Percentiles rank a stretch among this genome's conserved stretches.
Conservation (phyloP, 345 rosid species). For the Ceriops tagal region DNA sequence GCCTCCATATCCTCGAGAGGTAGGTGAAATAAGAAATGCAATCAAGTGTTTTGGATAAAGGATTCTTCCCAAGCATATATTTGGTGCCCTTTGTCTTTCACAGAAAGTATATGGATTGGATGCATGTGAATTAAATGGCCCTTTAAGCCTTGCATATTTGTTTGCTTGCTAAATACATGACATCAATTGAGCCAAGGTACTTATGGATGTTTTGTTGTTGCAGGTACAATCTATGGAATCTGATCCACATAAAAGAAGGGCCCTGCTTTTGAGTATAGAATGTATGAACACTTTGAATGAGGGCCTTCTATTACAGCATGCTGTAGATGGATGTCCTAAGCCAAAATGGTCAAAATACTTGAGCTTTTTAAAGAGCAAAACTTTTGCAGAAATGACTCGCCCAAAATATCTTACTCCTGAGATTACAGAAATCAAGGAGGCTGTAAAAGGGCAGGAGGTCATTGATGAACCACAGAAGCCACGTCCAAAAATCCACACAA, state of each 20-base stretch:
- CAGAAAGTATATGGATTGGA: not conserved
- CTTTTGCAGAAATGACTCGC: conserved; percentile 71
- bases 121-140: not conserved
- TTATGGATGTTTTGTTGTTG: conserved; percentile 5
- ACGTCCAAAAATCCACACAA: conserved; percentile 78
- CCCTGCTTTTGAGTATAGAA: conserved; percentile 63
- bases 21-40: conserved; percentile 29
- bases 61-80: conserved; percentile 9
- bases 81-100: not conserved
- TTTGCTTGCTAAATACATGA: not conserved
- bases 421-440: conserved; percentile 33
- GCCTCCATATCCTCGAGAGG: conserved; percentile 98
- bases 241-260: conserved; percentile 51
- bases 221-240: conserved; percentile 75
- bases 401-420: conserved; percentile 55
- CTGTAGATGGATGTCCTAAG: conserved; percentile 72
- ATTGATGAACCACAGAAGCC: conserved; percentile 43
- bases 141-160: not conserved
- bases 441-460: conserved; percentile 26
- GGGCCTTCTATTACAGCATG: conserved; percentile 75
- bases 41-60: not conserved
- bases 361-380: conserved; percentile 91
- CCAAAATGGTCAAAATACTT: conserved; percentile 85
- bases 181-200: not conserved
- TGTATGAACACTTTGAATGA: conserved; percentile 88